Percentiles rank a stretch among this genome's conserved stretches.
These are phyloP conservation scores for Botrytis byssoidea DNA, from an alignment of 2,329 filamentous ascomycete species.

Conservation along the genomic window DNA sequence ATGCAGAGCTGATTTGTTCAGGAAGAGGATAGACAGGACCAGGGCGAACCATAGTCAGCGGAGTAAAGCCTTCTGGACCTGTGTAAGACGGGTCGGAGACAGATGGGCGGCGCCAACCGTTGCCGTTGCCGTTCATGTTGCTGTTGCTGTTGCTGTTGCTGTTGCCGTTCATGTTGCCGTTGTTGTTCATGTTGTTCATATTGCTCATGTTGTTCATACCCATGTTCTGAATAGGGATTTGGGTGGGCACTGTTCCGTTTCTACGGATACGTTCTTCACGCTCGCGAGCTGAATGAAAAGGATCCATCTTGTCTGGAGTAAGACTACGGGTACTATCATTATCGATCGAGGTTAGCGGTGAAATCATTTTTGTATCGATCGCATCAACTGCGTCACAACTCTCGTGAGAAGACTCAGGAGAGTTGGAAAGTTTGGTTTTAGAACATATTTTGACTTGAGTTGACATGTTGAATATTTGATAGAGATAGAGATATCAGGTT, in stretches of 20 bases:
- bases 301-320: slow-evolving; percentile 23
- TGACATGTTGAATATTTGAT: slow-evolving; percentile 5
- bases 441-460: slow-evolving; percentile 14
- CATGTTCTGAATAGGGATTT: background rate
- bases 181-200: background rate
- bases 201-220: background rate
- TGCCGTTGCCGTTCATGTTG: background rate
- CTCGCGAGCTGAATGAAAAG: slow-evolving; percentile 23
- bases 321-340: slow-evolving; percentile 20
- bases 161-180: background rate
- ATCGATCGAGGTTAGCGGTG: slow-evolving; percentile 28
- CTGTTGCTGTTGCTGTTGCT: too few species aligned
- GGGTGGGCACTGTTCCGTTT: background rate
- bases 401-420: slow-evolving; percentile 9
- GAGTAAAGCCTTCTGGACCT: slow-evolving; percentile 24
- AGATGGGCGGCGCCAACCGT: background rate
- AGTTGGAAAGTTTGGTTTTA: slow-evolving; percentile 11
- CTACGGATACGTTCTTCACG: slow-evolving; percentile 16
- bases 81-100: background rate
- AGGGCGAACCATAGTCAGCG: slow-evolving; percentile 29
- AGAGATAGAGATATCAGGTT: background rate
- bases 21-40: slow-evolving; percentile 29
- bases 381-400: slow-evolving; percentile 20
- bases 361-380: slow-evolving; percentile 30
- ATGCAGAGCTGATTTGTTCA: slow-evolving; percentile 36